Evolutionary conservation across 2,329 filamentous ascomycete species (phyloP).

Genomic region (Fusarium verticillioides): DNA sequence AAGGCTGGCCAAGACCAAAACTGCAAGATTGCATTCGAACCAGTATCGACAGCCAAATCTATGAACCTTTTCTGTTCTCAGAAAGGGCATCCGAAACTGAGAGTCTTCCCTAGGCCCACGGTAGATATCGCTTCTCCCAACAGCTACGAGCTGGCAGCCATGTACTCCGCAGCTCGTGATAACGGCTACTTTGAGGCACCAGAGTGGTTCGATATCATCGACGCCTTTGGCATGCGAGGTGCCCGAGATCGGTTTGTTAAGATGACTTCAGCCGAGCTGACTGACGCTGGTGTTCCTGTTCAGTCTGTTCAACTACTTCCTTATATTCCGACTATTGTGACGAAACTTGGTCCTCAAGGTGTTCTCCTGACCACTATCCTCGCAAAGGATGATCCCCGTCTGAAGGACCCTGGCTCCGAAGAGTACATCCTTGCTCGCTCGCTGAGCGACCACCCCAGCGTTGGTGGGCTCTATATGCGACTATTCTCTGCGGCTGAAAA

Average conservation of each 20-base stretch:
- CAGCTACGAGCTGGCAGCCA: constrained; percentile 79
- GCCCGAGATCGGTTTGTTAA: constrained; percentile 77
- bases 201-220: constrained; percentile 83
- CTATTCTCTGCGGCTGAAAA: constrained; percentile 73
- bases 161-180: constrained; percentile 77
- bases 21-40: constrained; percentile 81
- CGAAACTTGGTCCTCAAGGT: constrained; percentile 82
- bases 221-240: constrained; percentile 80
- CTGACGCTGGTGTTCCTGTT: constrained; percentile 84
- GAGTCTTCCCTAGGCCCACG: constrained; percentile 69
- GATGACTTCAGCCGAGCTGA: constrained; percentile 73
- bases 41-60: constrained; percentile 86
- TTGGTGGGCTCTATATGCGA: constrained; percentile 86
- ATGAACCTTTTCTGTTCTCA: constrained; percentile 70
- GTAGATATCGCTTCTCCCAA: constrained; percentile 86
- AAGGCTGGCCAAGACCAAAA: constrained; percentile 65
- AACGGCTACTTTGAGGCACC: constrained; percentile 74
- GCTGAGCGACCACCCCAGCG: constrained; percentile 59
- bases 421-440: constrained; percentile 78
- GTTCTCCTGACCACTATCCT: constrained; percentile 82
- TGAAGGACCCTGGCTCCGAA: constrained; percentile 70
- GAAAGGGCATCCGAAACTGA: constrained; percentile 53
- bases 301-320: constrained; percentile 87
- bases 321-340: constrained; percentile 85
- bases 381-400: constrained; percentile 70